phyloP scores from a whole-genome alignment of 169 alveolate genomes.

The Plasmodium yoelii region DNA sequence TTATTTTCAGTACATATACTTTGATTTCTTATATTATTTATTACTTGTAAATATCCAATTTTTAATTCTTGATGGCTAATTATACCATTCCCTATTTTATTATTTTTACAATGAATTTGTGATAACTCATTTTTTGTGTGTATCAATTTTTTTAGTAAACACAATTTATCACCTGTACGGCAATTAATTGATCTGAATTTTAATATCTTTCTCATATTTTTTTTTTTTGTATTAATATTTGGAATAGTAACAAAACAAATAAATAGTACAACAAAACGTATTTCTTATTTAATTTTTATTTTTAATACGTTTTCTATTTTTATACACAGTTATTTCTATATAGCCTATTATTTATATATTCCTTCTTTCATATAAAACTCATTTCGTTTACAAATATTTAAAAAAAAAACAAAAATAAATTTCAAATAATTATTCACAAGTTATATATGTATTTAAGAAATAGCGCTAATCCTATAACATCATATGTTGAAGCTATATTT shows the following conservation, averaged over 20 bases:
- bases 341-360: too few relatives aligned
- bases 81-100: conserved; percentile 3
- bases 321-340: too few relatives aligned
- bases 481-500: too few relatives aligned
- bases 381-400: too few relatives aligned
- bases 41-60: background rate
- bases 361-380: too few relatives aligned
- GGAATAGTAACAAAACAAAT: background rate
- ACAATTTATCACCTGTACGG: background rate
- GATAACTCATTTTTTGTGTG: conserved; percentile 5
- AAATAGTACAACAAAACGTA: conserved; percentile 15
- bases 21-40: background rate
- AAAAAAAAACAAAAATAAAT: too few relatives aligned
- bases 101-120: background rate
- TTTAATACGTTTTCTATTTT: too few relatives aligned
- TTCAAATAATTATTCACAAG: too few relatives aligned
- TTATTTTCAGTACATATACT: conserved; percentile 16
- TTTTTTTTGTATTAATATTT: background rate
- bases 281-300: too few relatives aligned
- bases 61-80: conserved; percentile 2
- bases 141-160: conserved; percentile 5
- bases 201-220: conserved; percentile 25
- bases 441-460: too few relatives aligned
- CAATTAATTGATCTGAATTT: conserved; percentile 10
- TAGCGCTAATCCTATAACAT: too few relatives aligned